Percentiles rank a stretch among this genome's conserved stretches.
These are phyloP conservation scores for Ministeria vibrans DNA, from an alignment of 78 protist species.

Conservation along the genomic window DNA sequence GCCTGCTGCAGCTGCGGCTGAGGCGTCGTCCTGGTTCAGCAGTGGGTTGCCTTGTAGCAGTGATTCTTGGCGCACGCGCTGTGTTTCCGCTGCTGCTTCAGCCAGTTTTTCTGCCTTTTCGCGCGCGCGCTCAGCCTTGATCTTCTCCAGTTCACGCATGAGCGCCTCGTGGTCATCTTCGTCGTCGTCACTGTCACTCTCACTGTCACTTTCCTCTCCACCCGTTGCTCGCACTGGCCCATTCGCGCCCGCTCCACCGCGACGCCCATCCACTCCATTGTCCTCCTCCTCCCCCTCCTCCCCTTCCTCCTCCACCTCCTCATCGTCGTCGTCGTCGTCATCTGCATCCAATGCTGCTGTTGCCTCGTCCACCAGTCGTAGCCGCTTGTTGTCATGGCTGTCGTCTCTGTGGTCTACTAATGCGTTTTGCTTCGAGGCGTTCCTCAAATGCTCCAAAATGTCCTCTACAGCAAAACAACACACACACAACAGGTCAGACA, in stretches of 20 bases:
- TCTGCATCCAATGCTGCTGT: neutral
- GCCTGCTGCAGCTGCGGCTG: neutral
- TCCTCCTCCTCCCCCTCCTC: neutral
- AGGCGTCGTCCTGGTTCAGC: constrained; percentile 1
- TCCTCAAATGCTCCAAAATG: too few species aligned
- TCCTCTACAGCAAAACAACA: too few species aligned
- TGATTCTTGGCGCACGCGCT: constrained; percentile 10
- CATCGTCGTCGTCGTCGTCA: constrained; percentile 3
- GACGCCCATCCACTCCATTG: neutral
- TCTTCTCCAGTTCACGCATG: constrained; percentile 47
- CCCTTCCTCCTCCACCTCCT: neutral
- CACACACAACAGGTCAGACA: too few species aligned
- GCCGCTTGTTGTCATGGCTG: neutral
- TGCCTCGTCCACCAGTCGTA: neutral
- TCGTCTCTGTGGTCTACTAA: neutral
- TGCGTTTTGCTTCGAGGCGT: too few species aligned
- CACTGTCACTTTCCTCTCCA: constrained; percentile 5
- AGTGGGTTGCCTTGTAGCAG: constrained; percentile 58
- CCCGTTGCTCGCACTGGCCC: too few species aligned
- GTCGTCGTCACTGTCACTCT: constrained; percentile 22
- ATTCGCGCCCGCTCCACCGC: neutral
- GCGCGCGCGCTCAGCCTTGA: constrained; percentile 55
- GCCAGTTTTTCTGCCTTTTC: constrained; percentile 28
- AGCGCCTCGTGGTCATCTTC: constrained; percentile 58
- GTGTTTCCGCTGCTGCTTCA: constrained; percentile 21